Percentiles rank a stretch among this genome's conserved stretches.
Conservation (phyloP, 371 early-diverging fungal species). For the Gilbertella persicaria region DNA sequence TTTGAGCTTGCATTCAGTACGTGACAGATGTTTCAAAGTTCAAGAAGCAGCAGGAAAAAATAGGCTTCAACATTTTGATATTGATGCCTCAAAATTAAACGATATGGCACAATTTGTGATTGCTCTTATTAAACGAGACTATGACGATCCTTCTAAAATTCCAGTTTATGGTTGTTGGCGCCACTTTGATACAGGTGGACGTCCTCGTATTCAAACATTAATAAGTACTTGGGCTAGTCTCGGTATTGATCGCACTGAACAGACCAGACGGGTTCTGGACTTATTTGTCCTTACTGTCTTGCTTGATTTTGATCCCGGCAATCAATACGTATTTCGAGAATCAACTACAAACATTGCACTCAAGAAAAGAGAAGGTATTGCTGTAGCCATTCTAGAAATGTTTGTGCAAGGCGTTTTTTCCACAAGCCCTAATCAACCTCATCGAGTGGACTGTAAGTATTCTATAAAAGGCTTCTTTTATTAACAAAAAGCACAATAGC, state of each 20-base stretch:
- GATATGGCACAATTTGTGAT: constrained; percentile 71
- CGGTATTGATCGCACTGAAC: constrained; percentile 55
- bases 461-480: background rate
- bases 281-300: constrained; percentile 84
- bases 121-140: constrained; percentile 72
- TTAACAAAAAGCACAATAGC: constrained; percentile 19
- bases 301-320: constrained; percentile 86
- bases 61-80: constrained; percentile 69
- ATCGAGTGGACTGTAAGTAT: constrained; percentile 72
- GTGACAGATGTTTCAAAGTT: constrained; percentile 70
- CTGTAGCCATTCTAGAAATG: constrained; percentile 82
- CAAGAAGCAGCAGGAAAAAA: constrained; percentile 60
- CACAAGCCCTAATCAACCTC: constrained; percentile 54
- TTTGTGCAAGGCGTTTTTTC: constrained; percentile 82
- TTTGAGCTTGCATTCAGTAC: constrained; percentile 73
- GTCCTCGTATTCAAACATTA: constrained; percentile 59
- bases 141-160: constrained; percentile 53
- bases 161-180: constrained; percentile 90
- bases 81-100: constrained; percentile 64
- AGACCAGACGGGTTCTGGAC: constrained; percentile 75
- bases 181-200: constrained; percentile 73
- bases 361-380: constrained; percentile 81
- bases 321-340: constrained; percentile 71
- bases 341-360: constrained; percentile 46
- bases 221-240: constrained; percentile 43